These are phyloP conservation scores for Phytophthora cryptogea DNA, from an alignment of 352 stramenopile genomes.

Conservation along the genomic window DNA sequence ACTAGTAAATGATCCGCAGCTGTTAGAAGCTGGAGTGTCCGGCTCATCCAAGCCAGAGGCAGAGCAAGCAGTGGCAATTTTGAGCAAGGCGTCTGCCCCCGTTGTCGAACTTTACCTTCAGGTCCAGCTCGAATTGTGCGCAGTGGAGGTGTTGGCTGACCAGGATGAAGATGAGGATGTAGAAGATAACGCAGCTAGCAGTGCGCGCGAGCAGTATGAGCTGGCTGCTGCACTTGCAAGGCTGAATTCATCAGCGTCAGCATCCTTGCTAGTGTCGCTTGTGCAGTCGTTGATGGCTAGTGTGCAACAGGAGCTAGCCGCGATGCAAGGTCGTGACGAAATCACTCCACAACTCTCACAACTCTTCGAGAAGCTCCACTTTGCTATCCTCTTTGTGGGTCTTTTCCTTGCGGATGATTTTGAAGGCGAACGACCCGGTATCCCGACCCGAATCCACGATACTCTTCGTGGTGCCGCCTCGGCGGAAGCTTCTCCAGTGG, in stretches of 20 bases:
- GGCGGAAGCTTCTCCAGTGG: constrained; percentile 39
- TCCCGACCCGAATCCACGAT: constrained; percentile 60
- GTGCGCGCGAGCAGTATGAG: constrained; percentile 69
- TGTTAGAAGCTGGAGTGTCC: constrained; percentile 39
- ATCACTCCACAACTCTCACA: constrained; percentile 67
- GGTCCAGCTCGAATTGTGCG: constrained; percentile 70
- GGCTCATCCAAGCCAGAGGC: constrained; percentile 34
- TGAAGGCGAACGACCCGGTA: constrained; percentile 68
- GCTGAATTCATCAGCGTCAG: constrained; percentile 60
- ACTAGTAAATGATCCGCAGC: constrained; percentile 61
- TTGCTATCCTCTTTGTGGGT: constrained; percentile 74
- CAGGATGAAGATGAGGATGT: constrained; percentile 87
- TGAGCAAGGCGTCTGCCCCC: constrained; percentile 63
- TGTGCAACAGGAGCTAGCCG: constrained; percentile 50
- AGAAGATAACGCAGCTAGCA: constrained; percentile 75
- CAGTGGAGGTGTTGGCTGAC: constrained; percentile 64
- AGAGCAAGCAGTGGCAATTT: constrained; percentile 39
- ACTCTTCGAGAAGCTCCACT: constrained; percentile 81
- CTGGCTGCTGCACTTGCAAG: constrained; percentile 69
- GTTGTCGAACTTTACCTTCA: constrained; percentile 82
- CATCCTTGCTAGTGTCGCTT: constrained; percentile 59
- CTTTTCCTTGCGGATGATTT: constrained; percentile 85
- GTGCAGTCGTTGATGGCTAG: constrained; percentile 60
- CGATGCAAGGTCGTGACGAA: constrained; percentile 49
- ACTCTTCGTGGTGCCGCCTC: constrained; percentile 33